Evolutionary conservation across 441 rosid genomes (phyloP), one percentile per base, ranked within the genome.

Genomic region (Geranium incanum): DNA sequence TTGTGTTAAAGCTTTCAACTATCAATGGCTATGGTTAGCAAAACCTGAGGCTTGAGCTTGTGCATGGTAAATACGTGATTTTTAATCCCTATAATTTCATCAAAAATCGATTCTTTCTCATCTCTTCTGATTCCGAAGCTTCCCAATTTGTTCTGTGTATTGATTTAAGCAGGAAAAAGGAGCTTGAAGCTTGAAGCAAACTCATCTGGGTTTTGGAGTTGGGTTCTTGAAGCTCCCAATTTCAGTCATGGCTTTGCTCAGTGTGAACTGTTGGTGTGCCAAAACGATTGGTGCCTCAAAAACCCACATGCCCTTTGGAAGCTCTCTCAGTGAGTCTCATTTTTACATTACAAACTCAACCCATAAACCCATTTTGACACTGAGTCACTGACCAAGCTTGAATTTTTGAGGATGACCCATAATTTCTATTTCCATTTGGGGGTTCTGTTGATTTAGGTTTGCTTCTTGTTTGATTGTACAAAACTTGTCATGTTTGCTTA

Each of bases 181-280:
- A 55, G 7, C 41, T 66, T 12, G 4, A 23, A 28, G 43, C 0
- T 66, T 36, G 21, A 67, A 67, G 50, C 43, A 19, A 67, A 66
- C 69, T 43, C 66, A 36, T 60, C 72, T 48, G 68, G n/a, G 52
- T 1, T 45, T 45, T 13, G 48, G 21, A 67, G 39, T 67, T 64
- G 33, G 69, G 55, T 68, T 33, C 2, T 19, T 2, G 28, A 59
- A 19, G 75, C 78, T 52, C 37, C 21, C 39, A 60, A 48, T 45
- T 9, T 75, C 66, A 16, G 48, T 50, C 50, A 86, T 88, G 93
- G 84, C 82, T 80, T 79, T 70, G 75, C 78, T 81, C 12, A 6
- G 74, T 71, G 66, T 75, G 62, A 80, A 80, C 68, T 65, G 70
- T 69, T 76, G 76, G 78, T 71, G 80, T 76, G 73, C 75, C 74